Base-by-base conservation (phyloP, 2,329 filamentous ascomycete genomes). In the Fusarium robinianum region DNA sequence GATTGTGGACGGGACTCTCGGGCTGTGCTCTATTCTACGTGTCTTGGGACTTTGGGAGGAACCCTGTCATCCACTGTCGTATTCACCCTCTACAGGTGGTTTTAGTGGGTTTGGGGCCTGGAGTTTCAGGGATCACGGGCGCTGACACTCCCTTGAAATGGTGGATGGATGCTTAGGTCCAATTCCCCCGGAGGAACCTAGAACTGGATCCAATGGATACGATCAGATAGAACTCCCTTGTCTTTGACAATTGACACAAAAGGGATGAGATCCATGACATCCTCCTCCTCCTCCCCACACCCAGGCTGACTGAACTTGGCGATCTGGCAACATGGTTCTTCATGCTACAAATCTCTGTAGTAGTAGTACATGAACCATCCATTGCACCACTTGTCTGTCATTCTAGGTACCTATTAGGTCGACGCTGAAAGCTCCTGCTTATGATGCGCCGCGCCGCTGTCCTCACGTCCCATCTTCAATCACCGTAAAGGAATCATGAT, bases 401-500 rank as follows among this genome's bases (percentile, higher is more conserved):
- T 12, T 14, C n/a, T 25, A 25, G 24, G 23, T 11, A 43, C 26
- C 21, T 29, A 14, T 21, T n/a, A 30, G 34, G 25, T 27, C 41
- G 31, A 8, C 21, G 19, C 23, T 19, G 24, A 46, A 36, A 17
- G 19, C 16, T 21, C 33, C 19, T 32, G 36, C 29, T 26, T 58
- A 58, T 49, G 21, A 61, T 61, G 58, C n/a, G n/a, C 39, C 46
- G 45, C 50, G 44, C 57, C 41, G 57, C 41, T 47, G 41, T 49
- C 55, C 55, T 46, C 23, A 31, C 9, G 41, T 26, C 27, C 34
- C 46, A 48, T 50, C 40, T 27, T 27, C 8, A 27, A 17, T 32
- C 32, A 18, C 33, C 17, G 27, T 21, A 33, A 47, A 51, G 47
- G 44, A 55, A 59, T 42, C 54, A 66, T 65, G 63, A 60, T 66